These are phyloP conservation scores for Globisporangium recalcitrans DNA, from an alignment of 352 stramenopile genomes.

Conservation along the genomic window DNA sequence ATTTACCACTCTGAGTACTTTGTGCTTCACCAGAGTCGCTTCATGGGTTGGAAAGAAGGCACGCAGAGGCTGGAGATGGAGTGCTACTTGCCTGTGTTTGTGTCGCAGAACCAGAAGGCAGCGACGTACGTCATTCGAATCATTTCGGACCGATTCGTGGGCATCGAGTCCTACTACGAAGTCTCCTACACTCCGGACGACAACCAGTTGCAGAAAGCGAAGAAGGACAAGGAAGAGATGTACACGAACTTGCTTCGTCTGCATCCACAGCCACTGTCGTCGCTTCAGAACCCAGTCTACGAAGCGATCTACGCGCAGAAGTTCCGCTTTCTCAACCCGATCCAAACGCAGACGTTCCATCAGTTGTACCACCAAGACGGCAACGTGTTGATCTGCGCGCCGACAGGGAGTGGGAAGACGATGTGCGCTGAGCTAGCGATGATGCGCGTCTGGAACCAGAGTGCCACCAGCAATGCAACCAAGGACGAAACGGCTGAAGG, in stretches of 20 bases:
- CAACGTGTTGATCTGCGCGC: constrained; percentile 95
- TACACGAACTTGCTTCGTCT: constrained; percentile 91
- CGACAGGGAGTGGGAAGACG: constrained; percentile 96
- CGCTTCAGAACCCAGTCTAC: constrained; percentile 89
- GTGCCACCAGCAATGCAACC: neutral
- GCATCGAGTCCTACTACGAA: constrained; percentile 89
- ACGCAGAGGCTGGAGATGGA: constrained; percentile 83
- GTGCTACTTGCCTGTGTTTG: constrained; percentile 95
- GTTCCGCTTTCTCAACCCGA: constrained; percentile 89
- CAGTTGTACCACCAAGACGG: constrained; percentile 95
- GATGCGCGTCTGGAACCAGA: constrained; percentile 89
- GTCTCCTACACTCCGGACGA: constrained; percentile 52
- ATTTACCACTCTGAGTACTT: constrained; percentile 94
- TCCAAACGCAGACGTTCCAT: constrained; percentile 99
- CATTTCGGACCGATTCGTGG: constrained; percentile 96
- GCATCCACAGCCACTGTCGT: constrained; percentile 91
- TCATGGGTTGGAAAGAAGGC: constrained; percentile 58
- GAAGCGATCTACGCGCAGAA: constrained; percentile 88
- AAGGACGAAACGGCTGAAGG: neutral
- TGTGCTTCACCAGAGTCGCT: constrained; percentile 78
- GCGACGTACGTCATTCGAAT: constrained; percentile 92
- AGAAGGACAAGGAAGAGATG: constrained; percentile 63
- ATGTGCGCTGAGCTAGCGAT: constrained; percentile 96
- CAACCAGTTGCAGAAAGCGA: constrained; percentile 21
- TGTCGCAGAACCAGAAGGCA: constrained; percentile 83